A percentile compares a stretch with the other conserved stretches of the same genome.
phyloP scores from a whole-genome alignment of 305 asterid genomes.

The Fraxinus platypoda region DNA sequence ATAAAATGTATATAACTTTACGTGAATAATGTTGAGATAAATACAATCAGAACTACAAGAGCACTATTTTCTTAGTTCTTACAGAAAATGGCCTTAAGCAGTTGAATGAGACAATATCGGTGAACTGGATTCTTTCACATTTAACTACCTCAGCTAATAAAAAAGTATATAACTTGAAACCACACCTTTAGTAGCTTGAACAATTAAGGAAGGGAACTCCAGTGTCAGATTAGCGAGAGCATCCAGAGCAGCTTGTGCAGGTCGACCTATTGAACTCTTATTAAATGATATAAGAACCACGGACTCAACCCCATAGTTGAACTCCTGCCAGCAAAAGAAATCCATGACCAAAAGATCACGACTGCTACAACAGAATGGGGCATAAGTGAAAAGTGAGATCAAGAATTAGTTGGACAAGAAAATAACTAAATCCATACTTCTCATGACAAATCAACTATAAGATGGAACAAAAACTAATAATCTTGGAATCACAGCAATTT shows the following conservation, averaged over 20 bases:
- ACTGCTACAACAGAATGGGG: background rate
- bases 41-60: background rate
- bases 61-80: background rate
- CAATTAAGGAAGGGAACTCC: conserved; percentile 68
- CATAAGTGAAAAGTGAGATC: conserved; percentile 11
- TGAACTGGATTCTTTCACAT: conserved; percentile 7
- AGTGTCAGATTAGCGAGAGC: conserved; percentile 44
- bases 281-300: conserved; percentile 55
- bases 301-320: conserved; percentile 68
- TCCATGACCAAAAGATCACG: background rate
- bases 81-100: conserved; percentile 4
- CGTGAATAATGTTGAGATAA: conserved; percentile 1
- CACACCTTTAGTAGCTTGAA: conserved; percentile 69
- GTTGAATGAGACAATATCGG: background rate
- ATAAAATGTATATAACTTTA: background rate
- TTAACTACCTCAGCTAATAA: background rate
- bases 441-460: background rate
- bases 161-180: background rate
- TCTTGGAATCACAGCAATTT: background rate
- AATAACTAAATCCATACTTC: background rate
- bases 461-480: background rate
- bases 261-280: conserved; percentile 42
- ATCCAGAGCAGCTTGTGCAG: conserved; percentile 49
- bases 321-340: conserved; percentile 56
- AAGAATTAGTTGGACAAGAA: conserved; percentile 1